Evolutionary conservation across 2,329 filamentous ascomycete genomes (phyloP).

Genomic region (Aspergillus thermomutatus): DNA sequence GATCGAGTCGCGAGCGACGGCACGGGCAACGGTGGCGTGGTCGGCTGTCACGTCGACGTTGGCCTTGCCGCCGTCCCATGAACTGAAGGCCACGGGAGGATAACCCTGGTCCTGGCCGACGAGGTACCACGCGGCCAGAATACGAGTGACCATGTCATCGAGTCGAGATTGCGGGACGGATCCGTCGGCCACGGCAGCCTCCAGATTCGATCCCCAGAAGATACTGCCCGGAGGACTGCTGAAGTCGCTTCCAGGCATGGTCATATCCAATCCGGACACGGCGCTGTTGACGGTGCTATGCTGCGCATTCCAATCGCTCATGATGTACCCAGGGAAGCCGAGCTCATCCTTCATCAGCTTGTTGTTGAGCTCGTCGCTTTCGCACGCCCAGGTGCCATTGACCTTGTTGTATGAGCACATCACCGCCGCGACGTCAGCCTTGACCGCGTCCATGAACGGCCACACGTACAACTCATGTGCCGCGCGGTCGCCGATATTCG

Average conservation of each 20-base stretch:
- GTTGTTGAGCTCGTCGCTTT: conserved; percentile 75
- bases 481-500: conserved; percentile 67
- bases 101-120: conserved; percentile 46
- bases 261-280: conserved; percentile 75
- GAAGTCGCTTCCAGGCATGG: conserved; percentile 65
- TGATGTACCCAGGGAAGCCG: conserved; percentile 76
- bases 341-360: conserved; percentile 74
- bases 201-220: conserved; percentile 40
- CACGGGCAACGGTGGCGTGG: conserved; percentile 38
- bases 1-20: conserved; percentile 45
- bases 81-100: conserved; percentile 44
- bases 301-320: conserved; percentile 78
- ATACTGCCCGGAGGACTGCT: conserved; percentile 20
- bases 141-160: conserved; percentile 58
- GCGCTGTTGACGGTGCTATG: conserved; percentile 66
- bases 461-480: conserved; percentile 74
- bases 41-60: conserved; percentile 37
- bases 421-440: conserved; percentile 57
- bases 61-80: conserved; percentile 39
- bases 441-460: conserved; percentile 72
- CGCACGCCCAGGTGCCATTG: conserved; percentile 77
- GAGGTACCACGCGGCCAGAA: conserved; percentile 50
- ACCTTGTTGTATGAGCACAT: conserved; percentile 58
- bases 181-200: conserved; percentile 58
- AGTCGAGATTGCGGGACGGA: conserved; percentile 55